Conservation (phyloP, 73 alveolate genomes). For the Paramecium pentaurelia region DNA sequence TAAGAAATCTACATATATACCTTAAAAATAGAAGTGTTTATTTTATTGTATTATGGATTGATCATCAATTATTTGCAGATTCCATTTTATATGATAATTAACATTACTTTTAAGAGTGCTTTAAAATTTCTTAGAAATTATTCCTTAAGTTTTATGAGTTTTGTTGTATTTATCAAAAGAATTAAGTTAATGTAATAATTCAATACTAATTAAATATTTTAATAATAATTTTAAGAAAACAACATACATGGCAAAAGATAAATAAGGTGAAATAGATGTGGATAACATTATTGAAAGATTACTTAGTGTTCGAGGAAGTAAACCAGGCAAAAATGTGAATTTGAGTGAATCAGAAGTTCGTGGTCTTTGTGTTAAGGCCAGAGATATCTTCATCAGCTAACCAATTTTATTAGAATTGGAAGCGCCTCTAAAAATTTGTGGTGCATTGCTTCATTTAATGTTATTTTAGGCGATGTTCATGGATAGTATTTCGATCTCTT, state of each 20-base stretch:
- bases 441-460: neutral
- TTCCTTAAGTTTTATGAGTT: too few species aligned
- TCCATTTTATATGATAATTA: neutral
- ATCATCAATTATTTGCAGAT: neutral
- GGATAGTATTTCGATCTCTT: slow-evolving; percentile 94
- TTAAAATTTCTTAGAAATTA: too few species aligned
- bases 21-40: too few species aligned
- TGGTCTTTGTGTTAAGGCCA: slow-evolving; percentile 80
- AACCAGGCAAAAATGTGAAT: slow-evolving; percentile 91
- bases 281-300: slow-evolving; percentile 87
- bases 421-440: slow-evolving; percentile 76
- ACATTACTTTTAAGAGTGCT: neutral
- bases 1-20: too few species aligned
- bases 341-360: slow-evolving; percentile 89
- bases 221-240: neutral
- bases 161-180: too few species aligned
- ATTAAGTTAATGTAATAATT: too few species aligned
- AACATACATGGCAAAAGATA: neutral
- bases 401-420: slow-evolving; percentile 86
- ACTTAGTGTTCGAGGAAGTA: slow-evolving; percentile 85
- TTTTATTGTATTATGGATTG: too few species aligned
- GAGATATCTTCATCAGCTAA: slow-evolving; percentile 81
- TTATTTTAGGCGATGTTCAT: slow-evolving; percentile 83
- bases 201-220: neutral
- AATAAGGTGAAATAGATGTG: slow-evolving; percentile 70